Percentiles rank a stretch among this genome's conserved stretches.
phyloP scores from a whole-genome alignment of 768 basidiomycete genomes.

The Lentinula detonsa region DNA sequence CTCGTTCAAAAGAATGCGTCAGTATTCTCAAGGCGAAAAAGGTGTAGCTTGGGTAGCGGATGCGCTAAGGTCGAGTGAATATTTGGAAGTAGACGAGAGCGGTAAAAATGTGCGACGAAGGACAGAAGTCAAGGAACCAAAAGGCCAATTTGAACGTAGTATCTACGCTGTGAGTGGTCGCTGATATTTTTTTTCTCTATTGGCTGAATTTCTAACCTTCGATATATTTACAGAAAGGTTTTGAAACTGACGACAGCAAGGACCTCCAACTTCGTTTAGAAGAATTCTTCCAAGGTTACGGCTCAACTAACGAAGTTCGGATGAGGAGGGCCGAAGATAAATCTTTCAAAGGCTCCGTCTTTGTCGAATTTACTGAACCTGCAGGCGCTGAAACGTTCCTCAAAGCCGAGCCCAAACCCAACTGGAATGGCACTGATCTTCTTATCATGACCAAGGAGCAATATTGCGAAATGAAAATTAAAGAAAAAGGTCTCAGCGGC shows the following conservation, averaged over 20 bases:
- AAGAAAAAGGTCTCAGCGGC: slow-evolving; percentile 84
- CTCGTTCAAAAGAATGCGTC: slow-evolving; percentile 94
- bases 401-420: slow-evolving; percentile 73
- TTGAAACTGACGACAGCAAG: slow-evolving; percentile 52
- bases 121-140: slow-evolving; percentile 72
- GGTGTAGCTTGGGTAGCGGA: slow-evolving; percentile 67
- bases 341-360: slow-evolving; percentile 95
- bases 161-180: slow-evolving; percentile 74
- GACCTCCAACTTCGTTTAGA: slow-evolving; percentile 72
- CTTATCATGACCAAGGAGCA: slow-evolving; percentile 87
- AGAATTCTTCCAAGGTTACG: slow-evolving; percentile 73
- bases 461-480: slow-evolving; percentile 95
- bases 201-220: background rate
- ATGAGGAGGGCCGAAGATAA: slow-evolving; percentile 84
- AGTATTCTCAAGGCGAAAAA: slow-evolving; percentile 38
- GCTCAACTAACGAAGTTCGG: slow-evolving; percentile 73
- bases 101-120: slow-evolving; percentile 69
- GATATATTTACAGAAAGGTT: slow-evolving; percentile 66
- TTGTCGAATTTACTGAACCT: slow-evolving; percentile 79
- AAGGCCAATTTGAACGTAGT: slow-evolving; percentile 75
- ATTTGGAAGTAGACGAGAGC: slow-evolving; percentile 70
- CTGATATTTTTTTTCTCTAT: background rate
- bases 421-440: slow-evolving; percentile 72
- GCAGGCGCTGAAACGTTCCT: slow-evolving; percentile 69
- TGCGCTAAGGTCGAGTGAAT: slow-evolving; percentile 48